These are phyloP conservation scores for Pleurostoma richardsiae DNA, from an alignment of 2,329 filamentous ascomycete species.

Conservation along the genomic window DNA sequence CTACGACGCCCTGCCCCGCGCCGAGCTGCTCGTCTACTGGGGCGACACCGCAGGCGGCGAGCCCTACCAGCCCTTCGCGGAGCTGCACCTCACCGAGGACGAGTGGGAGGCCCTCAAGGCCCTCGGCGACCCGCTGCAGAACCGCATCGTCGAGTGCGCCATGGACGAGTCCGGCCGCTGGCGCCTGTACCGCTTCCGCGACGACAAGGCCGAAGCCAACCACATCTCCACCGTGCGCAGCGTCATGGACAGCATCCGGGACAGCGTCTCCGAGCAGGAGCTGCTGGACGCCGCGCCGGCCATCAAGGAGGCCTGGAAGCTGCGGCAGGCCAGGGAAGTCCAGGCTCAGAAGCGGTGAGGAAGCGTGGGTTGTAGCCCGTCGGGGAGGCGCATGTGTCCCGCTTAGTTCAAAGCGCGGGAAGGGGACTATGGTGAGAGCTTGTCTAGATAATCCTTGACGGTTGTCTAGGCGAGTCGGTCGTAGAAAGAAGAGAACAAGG, in stretches of 20 bases:
- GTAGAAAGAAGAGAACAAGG: neutral
- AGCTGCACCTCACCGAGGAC: constrained; percentile 62
- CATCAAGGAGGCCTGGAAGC: constrained; percentile 82
- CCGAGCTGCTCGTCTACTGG: constrained; percentile 66
- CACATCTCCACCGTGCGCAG: constrained; percentile 79
- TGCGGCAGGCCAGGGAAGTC: constrained; percentile 31
- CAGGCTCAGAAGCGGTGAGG: neutral
- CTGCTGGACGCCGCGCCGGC: constrained; percentile 61
- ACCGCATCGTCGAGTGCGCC: constrained; percentile 85
- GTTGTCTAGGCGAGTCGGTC: neutral
- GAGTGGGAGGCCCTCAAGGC: constrained; percentile 84
- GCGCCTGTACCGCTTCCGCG: constrained; percentile 84
- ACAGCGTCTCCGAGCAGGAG: constrained; percentile 79
- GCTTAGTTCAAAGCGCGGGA: neutral
- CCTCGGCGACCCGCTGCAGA: constrained; percentile 70
- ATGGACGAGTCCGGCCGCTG: constrained; percentile 71
- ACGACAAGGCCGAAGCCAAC: constrained; percentile 90
- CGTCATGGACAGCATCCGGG: constrained; percentile 84
- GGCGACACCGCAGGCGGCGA: constrained; percentile 47
- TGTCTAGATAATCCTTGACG: neutral
- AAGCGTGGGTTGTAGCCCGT: neutral
- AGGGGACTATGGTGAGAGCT: neutral
- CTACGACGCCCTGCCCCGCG: constrained; percentile 73
- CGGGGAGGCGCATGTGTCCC: neutral
- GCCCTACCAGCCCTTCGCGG: constrained; percentile 60